Evolutionary conservation across 495 filamentous ascomycete species (phyloP).

Genomic region (Letharia columbiana): DNA sequence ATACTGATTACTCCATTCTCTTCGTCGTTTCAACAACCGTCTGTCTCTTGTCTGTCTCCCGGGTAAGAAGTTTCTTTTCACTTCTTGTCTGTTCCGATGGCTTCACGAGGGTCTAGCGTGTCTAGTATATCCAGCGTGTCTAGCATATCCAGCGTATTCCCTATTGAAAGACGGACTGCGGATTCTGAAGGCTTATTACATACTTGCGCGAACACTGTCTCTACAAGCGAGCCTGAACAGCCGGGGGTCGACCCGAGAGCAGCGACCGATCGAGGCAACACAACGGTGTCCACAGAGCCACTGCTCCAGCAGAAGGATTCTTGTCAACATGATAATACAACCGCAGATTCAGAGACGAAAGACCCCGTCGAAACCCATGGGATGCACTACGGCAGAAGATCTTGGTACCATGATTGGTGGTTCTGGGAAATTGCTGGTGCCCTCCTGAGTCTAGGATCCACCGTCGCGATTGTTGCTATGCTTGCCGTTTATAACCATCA

Average conservation of each 20-base stretch:
- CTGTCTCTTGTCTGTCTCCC: background rate
- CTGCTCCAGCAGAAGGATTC: background rate
- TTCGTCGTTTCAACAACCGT: background rate
- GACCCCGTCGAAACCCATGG: background rate
- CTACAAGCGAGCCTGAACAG: background rate
- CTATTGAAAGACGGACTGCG: background rate
- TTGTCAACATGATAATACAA: background rate
- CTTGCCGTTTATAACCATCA: constrained; percentile 35
- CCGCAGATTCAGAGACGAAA: background rate
- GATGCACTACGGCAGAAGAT: background rate
- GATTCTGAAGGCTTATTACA: background rate
- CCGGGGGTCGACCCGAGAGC: background rate
- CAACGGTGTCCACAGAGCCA: background rate
- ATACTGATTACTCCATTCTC: background rate
- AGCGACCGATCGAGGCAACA: background rate
- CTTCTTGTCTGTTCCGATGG: background rate
- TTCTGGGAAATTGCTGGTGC: constrained; percentile 4
- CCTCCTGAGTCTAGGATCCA: constrained; percentile 14
- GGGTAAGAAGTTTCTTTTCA: background rate
- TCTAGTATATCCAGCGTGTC: background rate
- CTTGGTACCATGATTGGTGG: constrained; percentile 9
- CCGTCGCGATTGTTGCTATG: constrained; percentile 30
- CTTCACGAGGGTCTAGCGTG: background rate
- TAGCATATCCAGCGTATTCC: background rate
- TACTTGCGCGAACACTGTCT: background rate